Evolutionary conservation across 164 flowering plant species (phyloP).

Genomic region (Piper longum): DNA sequence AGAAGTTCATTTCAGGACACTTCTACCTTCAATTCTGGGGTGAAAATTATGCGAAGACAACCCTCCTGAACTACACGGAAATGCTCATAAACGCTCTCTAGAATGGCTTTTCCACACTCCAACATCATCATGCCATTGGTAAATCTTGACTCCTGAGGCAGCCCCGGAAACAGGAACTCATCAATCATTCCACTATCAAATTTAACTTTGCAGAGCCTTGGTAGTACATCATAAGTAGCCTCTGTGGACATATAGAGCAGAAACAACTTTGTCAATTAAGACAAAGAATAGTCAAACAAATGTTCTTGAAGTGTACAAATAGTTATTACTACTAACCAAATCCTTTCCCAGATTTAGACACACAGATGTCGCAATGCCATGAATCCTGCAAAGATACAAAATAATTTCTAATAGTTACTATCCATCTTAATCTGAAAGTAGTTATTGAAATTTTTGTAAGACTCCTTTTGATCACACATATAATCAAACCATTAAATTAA

Average conservation of each 20-base stretch:
- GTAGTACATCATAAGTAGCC: slow-evolving; percentile 88
- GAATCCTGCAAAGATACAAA: slow-evolving; percentile 40
- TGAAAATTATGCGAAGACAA: slow-evolving; percentile 70
- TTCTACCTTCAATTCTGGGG: slow-evolving; percentile 76
- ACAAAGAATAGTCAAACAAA: neutral
- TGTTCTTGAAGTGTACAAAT: neutral
- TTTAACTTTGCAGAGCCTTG: slow-evolving; percentile 85
- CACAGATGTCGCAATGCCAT: slow-evolving; percentile 53
- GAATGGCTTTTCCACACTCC: slow-evolving; percentile 89
- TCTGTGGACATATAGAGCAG: slow-evolving; percentile 33
- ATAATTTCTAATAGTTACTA: neutral
- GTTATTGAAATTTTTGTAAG: no score
- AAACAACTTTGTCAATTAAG: neutral
- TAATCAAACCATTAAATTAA: no score
- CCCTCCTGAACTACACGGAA: slow-evolving; percentile 96
- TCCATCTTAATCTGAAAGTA: no score
- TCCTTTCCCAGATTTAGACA: slow-evolving; percentile 38
- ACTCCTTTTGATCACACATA: no score
- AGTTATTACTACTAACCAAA: slow-evolving; percentile 36
- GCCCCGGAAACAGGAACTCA: slow-evolving; percentile 80
- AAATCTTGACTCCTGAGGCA: slow-evolving; percentile 70
- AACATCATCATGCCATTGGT: slow-evolving; percentile 80
- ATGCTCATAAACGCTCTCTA: slow-evolving; percentile 92
- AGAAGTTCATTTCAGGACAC: neutral
- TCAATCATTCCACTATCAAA: slow-evolving; percentile 88